Conservation (phyloP, 306 rosid species). For the Sicyos baderoa region DNA sequence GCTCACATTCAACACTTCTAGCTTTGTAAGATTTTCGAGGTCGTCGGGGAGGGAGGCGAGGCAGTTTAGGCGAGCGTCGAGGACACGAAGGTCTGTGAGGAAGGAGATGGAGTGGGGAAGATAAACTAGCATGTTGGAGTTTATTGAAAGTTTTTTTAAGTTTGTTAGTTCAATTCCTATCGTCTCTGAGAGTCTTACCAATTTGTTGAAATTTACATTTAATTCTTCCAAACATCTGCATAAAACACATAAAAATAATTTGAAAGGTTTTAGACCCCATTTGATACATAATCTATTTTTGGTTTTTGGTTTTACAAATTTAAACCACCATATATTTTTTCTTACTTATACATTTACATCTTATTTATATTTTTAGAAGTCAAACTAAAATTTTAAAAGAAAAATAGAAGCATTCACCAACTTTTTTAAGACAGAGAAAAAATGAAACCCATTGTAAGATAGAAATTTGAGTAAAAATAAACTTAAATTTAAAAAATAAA, state of each 20-base stretch:
- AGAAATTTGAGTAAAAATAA: no score
- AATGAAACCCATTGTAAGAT: no score
- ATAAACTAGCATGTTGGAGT: slow-evolving; percentile 61
- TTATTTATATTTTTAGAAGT: no score
- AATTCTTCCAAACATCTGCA: slow-evolving; percentile 64
- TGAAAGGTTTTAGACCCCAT: no score
- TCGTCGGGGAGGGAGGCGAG: slow-evolving; percentile 61
- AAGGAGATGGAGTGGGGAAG: slow-evolving; percentile 61
- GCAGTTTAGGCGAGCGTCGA: slow-evolving; percentile 72
- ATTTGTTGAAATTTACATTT: slow-evolving; percentile 81
- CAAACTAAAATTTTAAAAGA: no score
- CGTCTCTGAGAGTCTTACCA: slow-evolving; percentile 47
- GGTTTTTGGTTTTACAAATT: no score
- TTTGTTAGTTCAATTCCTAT: slow-evolving; percentile 55
- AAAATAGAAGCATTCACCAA: no score
- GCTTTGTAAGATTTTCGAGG: slow-evolving; percentile 74
- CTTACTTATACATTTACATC: no score
- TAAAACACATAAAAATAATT: neutral
- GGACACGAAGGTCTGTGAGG: slow-evolving; percentile 39
- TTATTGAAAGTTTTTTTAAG: slow-evolving; percentile 60
- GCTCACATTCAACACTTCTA: slow-evolving; percentile 64
- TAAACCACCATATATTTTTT: no score
- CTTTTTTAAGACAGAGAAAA: no score
- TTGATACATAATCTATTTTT: no score
- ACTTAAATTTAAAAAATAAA: no score